Evolutionary conservation across 2,329 filamentous ascomycete species (phyloP).

Genomic region (Fusarium sp.): DNA sequence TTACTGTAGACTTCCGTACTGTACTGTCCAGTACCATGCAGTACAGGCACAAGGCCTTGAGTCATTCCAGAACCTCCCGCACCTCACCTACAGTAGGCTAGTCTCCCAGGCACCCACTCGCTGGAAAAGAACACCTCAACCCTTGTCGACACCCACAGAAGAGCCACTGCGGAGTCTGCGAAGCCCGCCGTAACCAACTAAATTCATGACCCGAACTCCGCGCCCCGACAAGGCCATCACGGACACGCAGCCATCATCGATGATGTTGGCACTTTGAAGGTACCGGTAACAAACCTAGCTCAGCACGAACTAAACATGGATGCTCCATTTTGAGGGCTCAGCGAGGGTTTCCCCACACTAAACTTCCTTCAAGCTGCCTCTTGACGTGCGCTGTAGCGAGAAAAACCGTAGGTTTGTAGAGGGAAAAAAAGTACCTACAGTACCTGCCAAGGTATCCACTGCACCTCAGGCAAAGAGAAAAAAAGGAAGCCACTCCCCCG

Average conservation of each 20-base stretch:
- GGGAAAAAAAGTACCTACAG: not conserved
- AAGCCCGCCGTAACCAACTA: constrained; percentile 30
- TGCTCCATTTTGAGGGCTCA: constrained; percentile 23
- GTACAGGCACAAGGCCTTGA: constrained; percentile 38
- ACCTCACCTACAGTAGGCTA: constrained; percentile 7
- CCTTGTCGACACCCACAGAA: constrained; percentile 42
- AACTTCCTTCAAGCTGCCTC: constrained; percentile 44
- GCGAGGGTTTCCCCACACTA: constrained; percentile 38
- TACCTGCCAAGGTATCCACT: constrained; percentile 34
- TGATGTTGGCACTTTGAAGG: constrained; percentile 16
- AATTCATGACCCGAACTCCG: constrained; percentile 37
- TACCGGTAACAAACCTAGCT: constrained; percentile 16
- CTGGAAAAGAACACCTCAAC: constrained; percentile 22
- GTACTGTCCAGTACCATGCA: not conserved
- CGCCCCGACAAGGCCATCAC: constrained; percentile 37
- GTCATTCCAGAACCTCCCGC: constrained; percentile 45
- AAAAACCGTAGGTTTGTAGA: not conserved
- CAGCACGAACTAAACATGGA: not conserved
- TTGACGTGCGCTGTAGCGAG: constrained; percentile 26
- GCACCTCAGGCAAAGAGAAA: constrained; percentile 48
- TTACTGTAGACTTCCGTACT: constrained; percentile 6
- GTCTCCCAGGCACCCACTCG: constrained; percentile 31
- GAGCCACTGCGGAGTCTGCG: constrained; percentile 31
- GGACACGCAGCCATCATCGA: constrained; percentile 35
- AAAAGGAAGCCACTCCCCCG: constrained; percentile 49